A percentile compares a stretch with the other conserved stretches of the same genome.
phyloP scores from a whole-genome alignment of 2,329 filamentous ascomycete genomes.

The Ophiostoma ulmi region DNA sequence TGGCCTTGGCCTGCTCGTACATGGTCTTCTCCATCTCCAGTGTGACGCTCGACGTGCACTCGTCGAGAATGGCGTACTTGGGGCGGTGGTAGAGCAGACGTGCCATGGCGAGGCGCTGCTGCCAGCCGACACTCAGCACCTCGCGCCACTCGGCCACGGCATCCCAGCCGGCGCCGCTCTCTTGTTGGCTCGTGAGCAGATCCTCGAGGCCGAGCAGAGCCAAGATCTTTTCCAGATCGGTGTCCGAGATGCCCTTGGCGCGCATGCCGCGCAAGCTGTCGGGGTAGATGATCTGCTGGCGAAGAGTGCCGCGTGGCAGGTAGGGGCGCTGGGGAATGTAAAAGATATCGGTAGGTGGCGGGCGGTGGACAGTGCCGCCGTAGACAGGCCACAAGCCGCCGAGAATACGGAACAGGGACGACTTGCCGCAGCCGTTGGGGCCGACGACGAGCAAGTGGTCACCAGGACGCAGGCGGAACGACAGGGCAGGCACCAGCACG shows the following conservation, averaged over 20 bases:
- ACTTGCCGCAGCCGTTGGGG: conserved; percentile 96
- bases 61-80: conserved; percentile 90
- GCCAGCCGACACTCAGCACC: conserved; percentile 82
- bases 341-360: conserved; percentile 88
- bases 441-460: conserved; percentile 93
- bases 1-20: conserved; percentile 90
- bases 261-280: conserved; percentile 85
- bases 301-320: conserved; percentile 81
- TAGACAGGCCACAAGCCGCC: conserved; percentile 98
- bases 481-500: conserved; percentile 77
- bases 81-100: conserved; percentile 89
- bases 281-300: conserved; percentile 95
- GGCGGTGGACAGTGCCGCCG: conserved; percentile 87
- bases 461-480: conserved; percentile 78
- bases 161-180: conserved; percentile 65
- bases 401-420: conserved; percentile 89
- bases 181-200: conserved; percentile 64
- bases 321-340: conserved; percentile 97
- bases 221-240: conserved; percentile 72
- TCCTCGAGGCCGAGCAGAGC: conserved; percentile 75
- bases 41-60: conserved; percentile 94
- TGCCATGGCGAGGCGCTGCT: conserved; percentile 96
- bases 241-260: conserved; percentile 73
- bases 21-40: conserved; percentile 91
- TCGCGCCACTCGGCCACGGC: conserved; percentile 96